Evolutionary conservation across 192 early-diverging fungal genomes (phyloP).

Genomic region (Coemansia sp.): DNA sequence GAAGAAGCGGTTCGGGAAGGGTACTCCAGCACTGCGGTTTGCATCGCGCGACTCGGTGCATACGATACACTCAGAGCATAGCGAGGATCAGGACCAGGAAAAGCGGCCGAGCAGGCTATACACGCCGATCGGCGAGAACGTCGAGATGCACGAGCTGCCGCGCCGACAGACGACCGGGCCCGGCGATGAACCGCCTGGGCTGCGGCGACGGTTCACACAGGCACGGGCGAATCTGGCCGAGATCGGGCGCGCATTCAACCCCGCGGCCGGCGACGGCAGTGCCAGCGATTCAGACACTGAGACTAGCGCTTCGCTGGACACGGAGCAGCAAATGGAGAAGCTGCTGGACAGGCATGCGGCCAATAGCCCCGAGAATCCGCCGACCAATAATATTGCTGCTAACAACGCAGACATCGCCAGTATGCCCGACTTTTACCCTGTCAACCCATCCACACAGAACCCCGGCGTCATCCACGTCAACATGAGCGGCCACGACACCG

Average conservation of each 20-base stretch:
- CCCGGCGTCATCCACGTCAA: slow-evolving; percentile 49
- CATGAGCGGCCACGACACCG: slow-evolving; percentile 48
- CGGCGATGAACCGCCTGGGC: slow-evolving; percentile 14
- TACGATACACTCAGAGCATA: slow-evolving; percentile 22
- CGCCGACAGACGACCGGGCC: not conserved
- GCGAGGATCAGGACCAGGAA: not conserved
- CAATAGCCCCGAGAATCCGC: slow-evolving; percentile 28
- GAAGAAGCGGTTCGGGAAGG: slow-evolving; percentile 1
- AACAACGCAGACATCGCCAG: slow-evolving; percentile 47
- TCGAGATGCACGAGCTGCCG: not conserved
- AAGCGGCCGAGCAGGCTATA: slow-evolving; percentile 10
- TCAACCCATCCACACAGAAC: slow-evolving; percentile 44
- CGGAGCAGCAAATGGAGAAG: slow-evolving; percentile 41
- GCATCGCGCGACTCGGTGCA: slow-evolving; percentile 41
- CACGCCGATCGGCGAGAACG: slow-evolving; percentile 9
- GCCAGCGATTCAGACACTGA: slow-evolving; percentile 28
- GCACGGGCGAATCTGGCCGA: slow-evolving; percentile 20
- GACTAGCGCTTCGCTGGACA: slow-evolving; percentile 5
- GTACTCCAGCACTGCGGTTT: slow-evolving; percentile 27
- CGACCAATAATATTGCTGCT: slow-evolving; percentile 38
- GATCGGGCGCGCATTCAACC: slow-evolving; percentile 27
- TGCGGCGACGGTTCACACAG: slow-evolving; percentile 38
- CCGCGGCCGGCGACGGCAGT: slow-evolving; percentile 14
- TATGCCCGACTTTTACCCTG: slow-evolving; percentile 35
- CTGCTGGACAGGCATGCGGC: slow-evolving; percentile 30